These are phyloP conservation scores for Metschnikowia amazonensis DNA, from an alignment of 805 yeast species.

Conservation along the genomic window DNA sequence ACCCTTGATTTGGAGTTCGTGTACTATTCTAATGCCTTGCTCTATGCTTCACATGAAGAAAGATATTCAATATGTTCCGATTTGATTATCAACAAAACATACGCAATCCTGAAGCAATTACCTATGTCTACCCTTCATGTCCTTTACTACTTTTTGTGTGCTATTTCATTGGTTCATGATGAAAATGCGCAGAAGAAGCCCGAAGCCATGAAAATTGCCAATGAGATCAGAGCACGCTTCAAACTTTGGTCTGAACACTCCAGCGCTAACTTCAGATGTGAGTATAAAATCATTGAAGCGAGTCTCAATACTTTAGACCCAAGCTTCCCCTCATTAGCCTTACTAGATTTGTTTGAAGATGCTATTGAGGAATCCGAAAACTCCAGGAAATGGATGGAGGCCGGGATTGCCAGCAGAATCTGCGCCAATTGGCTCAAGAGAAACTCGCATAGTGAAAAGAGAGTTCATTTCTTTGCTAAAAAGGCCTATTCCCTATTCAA, in stretches of 20 bases:
- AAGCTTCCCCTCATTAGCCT: slow-evolving; percentile 27
- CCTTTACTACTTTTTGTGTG: slow-evolving; percentile 21
- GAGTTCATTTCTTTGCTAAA: slow-evolving; percentile 35
- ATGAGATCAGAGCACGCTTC: slow-evolving; percentile 22
- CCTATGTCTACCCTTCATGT: slow-evolving; percentile 23
- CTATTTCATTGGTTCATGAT: slow-evolving; percentile 19
- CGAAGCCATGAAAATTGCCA: slow-evolving; percentile 21
- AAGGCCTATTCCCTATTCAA: slow-evolving; percentile 35
- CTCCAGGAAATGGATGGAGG: slow-evolving; percentile 32
- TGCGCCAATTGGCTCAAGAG: slow-evolving; percentile 40
- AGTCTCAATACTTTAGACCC: slow-evolving; percentile 17
- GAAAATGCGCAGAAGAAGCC: slow-evolving; percentile 19
- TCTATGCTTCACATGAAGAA: slow-evolving; percentile 16
- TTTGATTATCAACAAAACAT: slow-evolving; percentile 12
- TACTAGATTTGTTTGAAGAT: slow-evolving; percentile 43
- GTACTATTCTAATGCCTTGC: slow-evolving; percentile 15
- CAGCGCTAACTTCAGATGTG: slow-evolving; percentile 38
- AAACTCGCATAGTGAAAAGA: slow-evolving; percentile 21
- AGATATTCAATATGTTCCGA: slow-evolving; percentile 18
- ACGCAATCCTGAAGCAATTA: slow-evolving; percentile 21
- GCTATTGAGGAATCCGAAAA: slow-evolving; percentile 39
- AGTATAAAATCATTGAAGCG: slow-evolving; percentile 34
- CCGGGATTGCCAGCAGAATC: slow-evolving; percentile 37
- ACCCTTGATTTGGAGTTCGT: slow-evolving; percentile 16
- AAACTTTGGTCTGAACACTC: slow-evolving; percentile 33